These are phyloP conservation scores for Fusarium paranaense DNA, from an alignment of 2,329 filamentous ascomycete species.

Conservation along the genomic window DNA sequence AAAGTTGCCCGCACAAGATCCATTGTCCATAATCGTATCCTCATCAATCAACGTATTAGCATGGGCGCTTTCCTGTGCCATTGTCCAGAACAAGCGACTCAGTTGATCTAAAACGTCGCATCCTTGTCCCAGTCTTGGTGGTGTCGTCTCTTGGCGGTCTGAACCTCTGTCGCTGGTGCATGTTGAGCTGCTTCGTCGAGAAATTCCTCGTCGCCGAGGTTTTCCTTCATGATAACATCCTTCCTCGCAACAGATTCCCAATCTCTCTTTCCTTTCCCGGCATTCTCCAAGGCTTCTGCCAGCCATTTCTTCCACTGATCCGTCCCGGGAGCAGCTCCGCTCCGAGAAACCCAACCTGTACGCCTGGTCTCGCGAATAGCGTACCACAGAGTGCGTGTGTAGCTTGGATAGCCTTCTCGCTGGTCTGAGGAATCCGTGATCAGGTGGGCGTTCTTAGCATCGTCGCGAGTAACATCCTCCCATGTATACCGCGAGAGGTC, in stretches of 20 bases:
- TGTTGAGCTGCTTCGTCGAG: constrained; percentile 47
- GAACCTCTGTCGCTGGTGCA: constrained; percentile 45
- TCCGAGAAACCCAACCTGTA: constrained; percentile 64
- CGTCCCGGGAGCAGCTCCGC: constrained; percentile 64
- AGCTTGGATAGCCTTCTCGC: constrained; percentile 58
- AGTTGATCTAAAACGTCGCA: constrained; percentile 35
- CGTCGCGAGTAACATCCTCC: constrained; percentile 54
- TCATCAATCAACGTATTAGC: not conserved
- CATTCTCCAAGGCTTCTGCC: constrained; percentile 57
- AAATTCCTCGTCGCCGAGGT: constrained; percentile 24
- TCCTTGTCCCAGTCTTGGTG: constrained; percentile 40
- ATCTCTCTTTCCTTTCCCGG: constrained; percentile 42
- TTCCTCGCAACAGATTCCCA: constrained; percentile 64
- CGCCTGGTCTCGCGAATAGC: constrained; percentile 66
- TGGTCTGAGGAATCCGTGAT: constrained; percentile 46
- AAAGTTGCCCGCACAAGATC: not conserved
- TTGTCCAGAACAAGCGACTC: not conserved
- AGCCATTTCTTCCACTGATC: constrained; percentile 67
- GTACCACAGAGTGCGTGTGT: constrained; percentile 69
- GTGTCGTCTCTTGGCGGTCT: constrained; percentile 20
- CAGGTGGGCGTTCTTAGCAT: constrained; percentile 52
- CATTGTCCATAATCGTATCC: not conserved
- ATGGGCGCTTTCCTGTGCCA: not conserved
- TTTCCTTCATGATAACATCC: constrained; percentile 59
- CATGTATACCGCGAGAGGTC: constrained; percentile 65